Percentiles rank a stretch among this genome's conserved stretches.
Conservation (phyloP, 257 asterid genomes). For the Scutellaria minor region DNA sequence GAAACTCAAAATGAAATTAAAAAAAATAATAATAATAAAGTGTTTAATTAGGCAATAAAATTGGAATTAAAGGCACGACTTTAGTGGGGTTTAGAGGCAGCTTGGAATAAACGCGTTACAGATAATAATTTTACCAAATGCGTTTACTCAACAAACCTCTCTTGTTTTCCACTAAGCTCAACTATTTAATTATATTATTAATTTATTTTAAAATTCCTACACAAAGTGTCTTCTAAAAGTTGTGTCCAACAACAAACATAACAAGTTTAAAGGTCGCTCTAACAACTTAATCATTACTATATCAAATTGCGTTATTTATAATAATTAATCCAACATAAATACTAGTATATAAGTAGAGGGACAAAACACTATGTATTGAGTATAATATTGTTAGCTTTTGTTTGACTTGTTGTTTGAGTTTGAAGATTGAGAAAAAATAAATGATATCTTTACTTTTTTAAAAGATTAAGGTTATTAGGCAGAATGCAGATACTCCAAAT, state of each 20-base stretch:
- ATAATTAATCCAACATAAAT: neutral
- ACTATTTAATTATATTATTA: neutral
- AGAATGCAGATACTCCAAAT: constrained; percentile 21
- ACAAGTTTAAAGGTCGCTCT: constrained; percentile 33
- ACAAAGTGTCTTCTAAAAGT: constrained; percentile 31
- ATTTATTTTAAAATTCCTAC: neutral
- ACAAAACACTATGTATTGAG: neutral
- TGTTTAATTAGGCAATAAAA: neutral
- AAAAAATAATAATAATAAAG: neutral
- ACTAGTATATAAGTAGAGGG: neutral
- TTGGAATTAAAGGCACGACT: constrained; percentile 38
- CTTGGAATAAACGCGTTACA: constrained; percentile 46
- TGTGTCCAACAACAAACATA: constrained; percentile 42
- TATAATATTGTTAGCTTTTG: constrained; percentile 12
- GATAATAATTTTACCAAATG: constrained; percentile 38
- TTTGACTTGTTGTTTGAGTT: constrained; percentile 35
- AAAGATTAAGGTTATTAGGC: neutral
- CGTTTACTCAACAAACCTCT: constrained; percentile 38
- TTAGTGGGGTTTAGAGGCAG: constrained; percentile 33
- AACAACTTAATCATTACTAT: constrained; percentile 47
- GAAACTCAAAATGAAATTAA: neutral
- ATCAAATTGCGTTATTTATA: constrained; percentile 29
- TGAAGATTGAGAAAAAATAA: neutral
- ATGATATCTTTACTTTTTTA: neutral
- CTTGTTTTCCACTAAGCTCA: constrained; percentile 40